Base-by-base conservation (phyloP, 441 rosid genomes). In the Aquilaria agallochum region DNA sequence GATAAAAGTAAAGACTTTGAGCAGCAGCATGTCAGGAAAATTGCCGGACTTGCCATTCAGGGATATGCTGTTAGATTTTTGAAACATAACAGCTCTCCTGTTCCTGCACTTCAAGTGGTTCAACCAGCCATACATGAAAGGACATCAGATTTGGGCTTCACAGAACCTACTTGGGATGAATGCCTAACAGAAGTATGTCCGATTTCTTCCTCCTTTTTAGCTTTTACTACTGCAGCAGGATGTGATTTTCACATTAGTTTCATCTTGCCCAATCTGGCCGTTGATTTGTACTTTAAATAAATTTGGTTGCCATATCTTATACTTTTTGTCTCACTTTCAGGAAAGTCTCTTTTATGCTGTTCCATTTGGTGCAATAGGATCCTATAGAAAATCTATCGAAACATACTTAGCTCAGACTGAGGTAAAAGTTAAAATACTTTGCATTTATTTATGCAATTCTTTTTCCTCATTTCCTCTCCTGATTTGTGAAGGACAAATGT, bases 311-410 rank as follows among this genome's bases (percentile, higher is more conserved):
- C 5, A 36, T 36, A 36, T 36, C 42, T 36, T 1, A 36, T 8
- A 36, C 42, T 36, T 36, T 36, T 8, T 36, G 5, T 36, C 42
- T 36, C 42, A 52, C 57, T 70, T 77, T 68, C 96, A 93, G 98
- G 91, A 88, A 75, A 90, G 87, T 79, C 85, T 93, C 56, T 93
- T 90, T 76, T 90, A 90, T 74, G 89, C 88, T 12, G 80, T 93
- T 72, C 92, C 98, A 36, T 71, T 80, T 2, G 85, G 96, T 63
- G 97, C 98, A 68, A 88, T 82, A 88, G 90, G 77, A 65, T 63
- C 75, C 53, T 93, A 93, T 76, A 79, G 85, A 68, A 76, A 72
- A 59, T 88, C 90, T 60, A 86, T 93, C 69, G 96, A 85, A 73
- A 82, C 86, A 73, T 85, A 84, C 78, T 66, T 82, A 34, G 70